phyloP scores from a whole-genome alignment of 208 protist genomes.

The Wallacemonas sp. region DNA sequence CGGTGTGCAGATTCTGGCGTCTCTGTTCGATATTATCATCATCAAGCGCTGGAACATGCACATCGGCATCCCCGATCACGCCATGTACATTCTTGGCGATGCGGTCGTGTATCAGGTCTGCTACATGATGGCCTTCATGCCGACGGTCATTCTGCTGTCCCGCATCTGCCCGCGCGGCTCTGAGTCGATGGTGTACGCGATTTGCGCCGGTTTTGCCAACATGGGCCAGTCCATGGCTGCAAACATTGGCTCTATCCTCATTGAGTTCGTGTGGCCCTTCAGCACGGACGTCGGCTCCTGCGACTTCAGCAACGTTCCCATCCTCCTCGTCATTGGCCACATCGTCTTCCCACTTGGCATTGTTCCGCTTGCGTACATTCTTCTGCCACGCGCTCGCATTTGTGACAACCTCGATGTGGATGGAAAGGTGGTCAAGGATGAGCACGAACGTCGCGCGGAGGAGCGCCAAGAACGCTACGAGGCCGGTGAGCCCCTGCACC shows the following conservation, averaged over 20 bases:
- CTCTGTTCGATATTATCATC: constrained; percentile 32
- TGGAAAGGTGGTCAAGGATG: constrained; percentile 19
- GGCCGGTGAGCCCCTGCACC: constrained; percentile 4
- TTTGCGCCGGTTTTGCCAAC: constrained; percentile 43
- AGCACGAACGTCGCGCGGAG: constrained; percentile 1
- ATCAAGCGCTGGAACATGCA: constrained; percentile 27
- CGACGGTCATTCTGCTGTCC: constrained; percentile 37
- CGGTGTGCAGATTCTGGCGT: constrained; percentile 20
- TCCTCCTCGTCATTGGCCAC: constrained; percentile 38
- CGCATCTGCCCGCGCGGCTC: constrained; percentile 40
- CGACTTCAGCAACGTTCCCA: constrained; percentile 46
- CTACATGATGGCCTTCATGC: constrained; percentile 50
- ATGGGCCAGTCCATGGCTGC: constrained; percentile 36
- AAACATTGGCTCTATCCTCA: constrained; percentile 38
- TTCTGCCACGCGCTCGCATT: constrained; percentile 35
- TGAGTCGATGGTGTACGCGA: constrained; percentile 46
- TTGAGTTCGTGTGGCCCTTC: constrained; percentile 37
- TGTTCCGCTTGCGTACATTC: constrained; percentile 42
- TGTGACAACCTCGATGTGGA: constrained; percentile 32
- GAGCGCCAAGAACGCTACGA: constrained; percentile 1
- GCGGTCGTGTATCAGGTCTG: constrained; percentile 35
- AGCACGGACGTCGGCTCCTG: constrained; percentile 30
- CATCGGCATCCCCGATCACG: constrained; percentile 25
- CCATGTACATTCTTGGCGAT: constrained; percentile 44
- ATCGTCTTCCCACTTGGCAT: constrained; percentile 38